Conservation (phyloP, 768 basidiomycete species). For the Podaxis sp. region DNA sequence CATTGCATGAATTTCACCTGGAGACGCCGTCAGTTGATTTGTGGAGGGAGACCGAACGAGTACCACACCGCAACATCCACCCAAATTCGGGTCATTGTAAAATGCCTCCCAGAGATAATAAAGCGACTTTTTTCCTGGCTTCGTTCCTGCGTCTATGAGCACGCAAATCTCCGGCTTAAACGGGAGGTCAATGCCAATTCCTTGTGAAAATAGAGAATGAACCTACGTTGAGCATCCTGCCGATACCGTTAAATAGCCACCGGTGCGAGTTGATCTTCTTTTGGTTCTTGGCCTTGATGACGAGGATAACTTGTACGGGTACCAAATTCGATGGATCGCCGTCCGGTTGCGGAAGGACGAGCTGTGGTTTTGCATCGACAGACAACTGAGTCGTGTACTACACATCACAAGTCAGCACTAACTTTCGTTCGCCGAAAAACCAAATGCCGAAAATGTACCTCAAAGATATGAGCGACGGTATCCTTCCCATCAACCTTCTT, state of each 20-base stretch:
- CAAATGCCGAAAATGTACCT: constrained; percentile 9
- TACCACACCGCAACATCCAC: constrained; percentile 67
- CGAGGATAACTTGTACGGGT: constrained; percentile 87
- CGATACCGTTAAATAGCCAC: constrained; percentile 94
- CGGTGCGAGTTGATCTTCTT: constrained; percentile 96
- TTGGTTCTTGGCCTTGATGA: constrained; percentile 91
- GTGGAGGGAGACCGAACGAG: background rate
- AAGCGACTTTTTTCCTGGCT: constrained; percentile 93
- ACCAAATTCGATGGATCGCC: constrained; percentile 86
- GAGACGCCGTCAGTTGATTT: background rate
- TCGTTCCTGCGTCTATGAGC: constrained; percentile 92
- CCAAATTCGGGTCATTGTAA: constrained; percentile 76
- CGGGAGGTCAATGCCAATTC: background rate
- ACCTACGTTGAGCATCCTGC: constrained; percentile 68
- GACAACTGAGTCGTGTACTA: constrained; percentile 97
- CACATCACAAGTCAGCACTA: background rate
- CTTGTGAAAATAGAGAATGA: constrained; percentile 1
- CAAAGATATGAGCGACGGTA: constrained; percentile 90
- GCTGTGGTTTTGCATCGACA: constrained; percentile 84
- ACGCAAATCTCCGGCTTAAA: constrained; percentile 85
- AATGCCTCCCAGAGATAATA: constrained; percentile 95
- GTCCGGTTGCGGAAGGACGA: constrained; percentile 88
- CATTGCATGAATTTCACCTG: constrained; percentile 88
- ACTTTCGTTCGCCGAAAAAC: background rate
- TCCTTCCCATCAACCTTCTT: constrained; percentile 81